A percentile compares a stretch with the other conserved stretches of the same genome.
These are phyloP conservation scores for Saccharomycopsis guyanensis DNA, from an alignment of 805 yeast species.

Conservation along the genomic window DNA sequence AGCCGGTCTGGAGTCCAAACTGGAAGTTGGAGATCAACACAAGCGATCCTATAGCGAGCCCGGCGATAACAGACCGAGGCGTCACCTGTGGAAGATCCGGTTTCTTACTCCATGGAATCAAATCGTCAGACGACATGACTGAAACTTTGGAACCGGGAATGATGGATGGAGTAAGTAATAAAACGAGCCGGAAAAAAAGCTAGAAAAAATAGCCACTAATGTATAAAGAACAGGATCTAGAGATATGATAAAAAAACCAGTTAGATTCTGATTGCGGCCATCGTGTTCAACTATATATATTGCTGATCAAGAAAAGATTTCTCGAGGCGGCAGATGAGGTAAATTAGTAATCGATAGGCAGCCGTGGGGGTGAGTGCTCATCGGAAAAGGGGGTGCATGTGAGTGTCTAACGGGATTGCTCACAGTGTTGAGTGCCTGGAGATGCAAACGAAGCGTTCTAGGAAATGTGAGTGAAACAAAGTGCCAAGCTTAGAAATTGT, in stretches of 20 bases:
- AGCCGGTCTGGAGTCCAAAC: constrained; percentile 94
- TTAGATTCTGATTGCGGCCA: too few relatives aligned
- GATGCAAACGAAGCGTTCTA: too few relatives aligned
- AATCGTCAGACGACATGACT: background rate
- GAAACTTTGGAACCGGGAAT: constrained; percentile 92
- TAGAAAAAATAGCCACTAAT: too few relatives aligned
- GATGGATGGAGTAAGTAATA: constrained; percentile 96
- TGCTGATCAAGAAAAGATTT: background rate
- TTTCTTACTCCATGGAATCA: constrained; percentile 37
- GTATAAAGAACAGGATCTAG: too few relatives aligned
- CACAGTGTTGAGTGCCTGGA: background rate
- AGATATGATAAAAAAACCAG: too few relatives aligned
- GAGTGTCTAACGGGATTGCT: background rate
- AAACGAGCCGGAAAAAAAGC: too few relatives aligned
- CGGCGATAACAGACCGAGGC: constrained; percentile 63
- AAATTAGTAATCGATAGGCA: background rate
- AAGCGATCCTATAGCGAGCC: constrained; percentile 77
- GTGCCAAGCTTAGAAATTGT: too few relatives aligned
- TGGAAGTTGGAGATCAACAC: constrained; percentile 88
- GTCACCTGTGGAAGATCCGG: constrained; percentile 61
- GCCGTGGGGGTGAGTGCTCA: too few relatives aligned
- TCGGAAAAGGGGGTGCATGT: background rate
- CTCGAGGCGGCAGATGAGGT: background rate
- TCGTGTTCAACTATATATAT: too few relatives aligned
- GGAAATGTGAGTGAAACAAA: too few relatives aligned